These are phyloP conservation scores for Leccinum longicurvipes DNA, from an alignment of 768 basidiomycete species.

Conservation along the genomic window DNA sequence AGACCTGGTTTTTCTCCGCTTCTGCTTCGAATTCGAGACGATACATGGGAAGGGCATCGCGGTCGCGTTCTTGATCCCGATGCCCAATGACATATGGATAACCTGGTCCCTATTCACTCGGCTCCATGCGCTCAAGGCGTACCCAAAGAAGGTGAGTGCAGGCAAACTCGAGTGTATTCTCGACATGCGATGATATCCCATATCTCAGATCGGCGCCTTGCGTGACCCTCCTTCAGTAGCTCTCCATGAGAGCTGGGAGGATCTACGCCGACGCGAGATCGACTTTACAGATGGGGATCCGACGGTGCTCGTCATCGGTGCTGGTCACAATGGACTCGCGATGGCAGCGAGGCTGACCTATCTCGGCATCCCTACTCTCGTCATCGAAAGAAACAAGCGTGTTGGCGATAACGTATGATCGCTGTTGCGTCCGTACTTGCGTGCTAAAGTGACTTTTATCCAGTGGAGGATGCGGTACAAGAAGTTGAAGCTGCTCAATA, in stretches of 20 bases:
- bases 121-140: constrained; percentile 51
- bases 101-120: constrained; percentile 58
- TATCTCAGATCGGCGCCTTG: constrained; percentile 32
- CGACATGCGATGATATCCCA: not conserved
- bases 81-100: constrained; percentile 45
- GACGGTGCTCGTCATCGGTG: constrained; percentile 60
- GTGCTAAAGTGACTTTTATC: constrained; percentile 2
- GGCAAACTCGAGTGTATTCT: not conserved
- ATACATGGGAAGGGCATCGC: constrained; percentile 47
- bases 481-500: constrained; percentile 50
- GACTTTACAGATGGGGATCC: constrained; percentile 48
- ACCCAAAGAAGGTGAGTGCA: constrained; percentile 41
- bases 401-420: constrained; percentile 44
- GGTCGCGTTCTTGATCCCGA: constrained; percentile 48
- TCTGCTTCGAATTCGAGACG: constrained; percentile 55
- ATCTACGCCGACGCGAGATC: constrained; percentile 37
- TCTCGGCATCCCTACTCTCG: constrained; percentile 49
- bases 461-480: constrained; percentile 58
- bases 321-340: constrained; percentile 63
- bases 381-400: constrained; percentile 49
- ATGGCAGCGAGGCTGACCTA: constrained; percentile 59
- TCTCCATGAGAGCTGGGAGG: constrained; percentile 51
- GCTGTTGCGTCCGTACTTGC: not conserved
- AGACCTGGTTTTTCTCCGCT: constrained; percentile 55
- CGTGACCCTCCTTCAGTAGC: constrained; percentile 37